Evolutionary conservation across 192 early-diverging fungal species (phyloP).

Genomic region (Backusella tuberculispora): DNA sequence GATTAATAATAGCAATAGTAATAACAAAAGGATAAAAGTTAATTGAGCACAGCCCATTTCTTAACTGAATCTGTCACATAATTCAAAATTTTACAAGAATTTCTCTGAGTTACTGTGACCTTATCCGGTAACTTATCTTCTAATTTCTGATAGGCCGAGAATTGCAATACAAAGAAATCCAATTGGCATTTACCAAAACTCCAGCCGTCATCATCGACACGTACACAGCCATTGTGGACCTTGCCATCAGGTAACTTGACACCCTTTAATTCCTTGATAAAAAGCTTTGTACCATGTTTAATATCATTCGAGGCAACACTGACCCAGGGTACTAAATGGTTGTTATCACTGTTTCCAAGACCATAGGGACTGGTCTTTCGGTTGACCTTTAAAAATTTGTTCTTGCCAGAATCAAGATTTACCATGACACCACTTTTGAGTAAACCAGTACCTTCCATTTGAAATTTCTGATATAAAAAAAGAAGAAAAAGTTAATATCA

Average conservation of each 20-base stretch:
- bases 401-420: slow-evolving; percentile 26
- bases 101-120: slow-evolving; percentile 19
- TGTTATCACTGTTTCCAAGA: slow-evolving; percentile 22
- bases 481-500: neutral
- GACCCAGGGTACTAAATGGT: slow-evolving; percentile 38
- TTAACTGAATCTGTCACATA: slow-evolving; percentile 29
- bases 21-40: neutral
- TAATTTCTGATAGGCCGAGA: slow-evolving; percentile 13
- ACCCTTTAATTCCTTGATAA: slow-evolving; percentile 39
- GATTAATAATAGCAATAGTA: neutral
- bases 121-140: slow-evolving; percentile 14
- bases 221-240: slow-evolving; percentile 49
- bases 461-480: slow-evolving; percentile 29
- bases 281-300: slow-evolving; percentile 38
- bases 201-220: slow-evolving; percentile 45
- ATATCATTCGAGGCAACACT: slow-evolving; percentile 49
- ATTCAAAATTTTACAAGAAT: slow-evolving; percentile 19
- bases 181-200: slow-evolving; percentile 40
- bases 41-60: slow-evolving; percentile 24
- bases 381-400: slow-evolving; percentile 30
- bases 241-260: slow-evolving; percentile 40
- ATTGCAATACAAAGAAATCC: slow-evolving; percentile 39
- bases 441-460: slow-evolving; percentile 48
- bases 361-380: slow-evolving; percentile 34
- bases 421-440: slow-evolving; percentile 37